phyloP scores from a whole-genome alignment of 129 eudicot genomes.

The Flaveria brownii region DNA sequence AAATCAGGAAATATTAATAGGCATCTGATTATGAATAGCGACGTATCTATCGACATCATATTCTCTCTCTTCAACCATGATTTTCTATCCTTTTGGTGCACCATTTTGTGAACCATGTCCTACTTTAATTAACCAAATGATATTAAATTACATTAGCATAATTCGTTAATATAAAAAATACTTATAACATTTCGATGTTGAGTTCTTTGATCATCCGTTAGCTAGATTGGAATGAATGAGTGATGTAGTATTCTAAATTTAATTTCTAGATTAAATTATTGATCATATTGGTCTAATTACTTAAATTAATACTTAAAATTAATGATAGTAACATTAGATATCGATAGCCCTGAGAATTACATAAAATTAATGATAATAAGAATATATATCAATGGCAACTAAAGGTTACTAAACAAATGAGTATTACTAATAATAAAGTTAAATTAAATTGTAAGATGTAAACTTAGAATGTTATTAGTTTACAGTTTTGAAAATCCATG shows the following conservation, averaged over 20 bases:
- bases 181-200: neutral
- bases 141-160: neutral
- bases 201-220: neutral
- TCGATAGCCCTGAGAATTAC: too few relatives aligned
- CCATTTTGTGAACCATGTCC: neutral
- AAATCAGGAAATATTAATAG: slow-evolving; percentile 38
- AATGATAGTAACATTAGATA: too few relatives aligned
- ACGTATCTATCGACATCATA: slow-evolving; percentile 44
- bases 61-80: slow-evolving; percentile 32
- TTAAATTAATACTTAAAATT: too few relatives aligned
- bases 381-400: too few relatives aligned
- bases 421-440: too few relatives aligned
- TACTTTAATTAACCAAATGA: neutral
- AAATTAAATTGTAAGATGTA: too few relatives aligned
- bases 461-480: too few relatives aligned
- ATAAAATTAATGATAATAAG: too few relatives aligned
- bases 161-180: neutral
- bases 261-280: neutral
- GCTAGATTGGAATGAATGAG: neutral
- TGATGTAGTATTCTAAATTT: neutral
- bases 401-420: too few relatives aligned
- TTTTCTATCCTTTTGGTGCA: slow-evolving; percentile 5
- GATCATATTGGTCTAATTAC: neutral
- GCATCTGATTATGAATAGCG: slow-evolving; percentile 33
- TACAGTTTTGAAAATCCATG: too few relatives aligned